Evolutionary conservation across 148 eudicot genomes (phyloP).

Genomic region (Rhododendron williamsianum): DNA sequence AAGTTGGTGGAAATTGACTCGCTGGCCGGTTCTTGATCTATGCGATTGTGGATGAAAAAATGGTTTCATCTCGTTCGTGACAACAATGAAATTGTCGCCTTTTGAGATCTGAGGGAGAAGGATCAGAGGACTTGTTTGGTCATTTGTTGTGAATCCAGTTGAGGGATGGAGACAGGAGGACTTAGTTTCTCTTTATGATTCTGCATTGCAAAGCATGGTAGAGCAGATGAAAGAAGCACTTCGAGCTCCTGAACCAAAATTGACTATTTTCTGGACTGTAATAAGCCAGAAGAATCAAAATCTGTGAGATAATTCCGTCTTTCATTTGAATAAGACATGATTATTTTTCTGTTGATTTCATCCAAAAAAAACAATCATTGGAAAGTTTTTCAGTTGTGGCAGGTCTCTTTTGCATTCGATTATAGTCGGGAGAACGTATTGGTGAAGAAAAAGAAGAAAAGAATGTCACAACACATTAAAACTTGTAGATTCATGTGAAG

Average conservation of each 20-base stretch:
- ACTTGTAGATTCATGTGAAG: slow-evolving; percentile 8
- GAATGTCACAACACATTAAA: not conserved
- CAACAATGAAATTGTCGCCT: not conserved
- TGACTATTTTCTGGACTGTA: not conserved
- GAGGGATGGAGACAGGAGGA: not conserved
- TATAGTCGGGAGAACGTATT: not conserved
- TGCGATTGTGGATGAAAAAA: not conserved
- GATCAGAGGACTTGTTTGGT: not conserved
- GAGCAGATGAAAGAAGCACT: not conserved
- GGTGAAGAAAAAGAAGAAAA: not conserved
- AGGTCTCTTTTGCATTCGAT: not conserved
- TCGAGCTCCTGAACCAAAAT: not conserved
- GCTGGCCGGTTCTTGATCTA: not conserved
- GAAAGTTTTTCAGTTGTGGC: not conserved
- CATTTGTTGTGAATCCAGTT: slow-evolving; percentile 3
- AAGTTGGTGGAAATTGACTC: not conserved
- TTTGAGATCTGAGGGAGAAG: not conserved
- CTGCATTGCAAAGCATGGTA: not conserved
- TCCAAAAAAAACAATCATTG: not conserved
- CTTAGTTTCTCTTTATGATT: not conserved
- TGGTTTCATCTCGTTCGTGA: not conserved
- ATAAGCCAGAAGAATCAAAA: no score
- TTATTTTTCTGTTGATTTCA: not conserved
- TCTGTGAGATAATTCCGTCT: no score
- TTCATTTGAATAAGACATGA: not conserved